Conservation (phyloP, 805 yeast genomes). For the Vanderwaltozyma verrucispora region DNA sequence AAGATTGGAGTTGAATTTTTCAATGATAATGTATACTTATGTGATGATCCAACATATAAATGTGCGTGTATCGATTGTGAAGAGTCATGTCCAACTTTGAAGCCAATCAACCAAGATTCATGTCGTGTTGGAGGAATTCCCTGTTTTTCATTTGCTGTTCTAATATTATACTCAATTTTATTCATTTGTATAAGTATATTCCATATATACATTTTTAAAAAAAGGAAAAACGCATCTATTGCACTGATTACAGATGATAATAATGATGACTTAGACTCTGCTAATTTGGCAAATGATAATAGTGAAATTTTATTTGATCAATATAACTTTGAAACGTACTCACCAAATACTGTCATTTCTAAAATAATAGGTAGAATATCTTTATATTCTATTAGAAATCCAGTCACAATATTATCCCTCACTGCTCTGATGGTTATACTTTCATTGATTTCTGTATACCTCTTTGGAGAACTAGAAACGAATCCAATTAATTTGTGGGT, state of each 20-base stretch:
- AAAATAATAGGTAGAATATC: conserved; percentile 43
- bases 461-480: conserved; percentile 52
- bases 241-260: conserved; percentile 11
- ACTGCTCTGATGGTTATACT: conserved; percentile 28
- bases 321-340: neutral
- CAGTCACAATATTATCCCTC: conserved; percentile 40
- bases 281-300: too few species aligned
- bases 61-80: conserved; percentile 93
- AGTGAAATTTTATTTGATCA: too few species aligned
- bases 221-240: conserved; percentile 13
- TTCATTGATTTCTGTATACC: conserved; percentile 31
- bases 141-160: conserved; percentile 59
- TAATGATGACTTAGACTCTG: conserved; percentile 1
- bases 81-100: conserved; percentile 62
- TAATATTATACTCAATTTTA: conserved; percentile 36
- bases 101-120: conserved; percentile 30
- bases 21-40: conserved; percentile 27
- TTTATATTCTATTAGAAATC: conserved; percentile 48
- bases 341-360: conserved; percentile 10
- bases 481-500: conserved; percentile 89
- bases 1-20: conserved; percentile 10
- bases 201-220: conserved; percentile 14
- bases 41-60: conserved; percentile 53
- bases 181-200: conserved; percentile 16
- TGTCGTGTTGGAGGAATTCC: conserved; percentile 58